These are phyloP conservation scores for Acanthamoeba castellanii DNA, from an alignment of 208 protist genomes.

Conservation along the genomic window DNA sequence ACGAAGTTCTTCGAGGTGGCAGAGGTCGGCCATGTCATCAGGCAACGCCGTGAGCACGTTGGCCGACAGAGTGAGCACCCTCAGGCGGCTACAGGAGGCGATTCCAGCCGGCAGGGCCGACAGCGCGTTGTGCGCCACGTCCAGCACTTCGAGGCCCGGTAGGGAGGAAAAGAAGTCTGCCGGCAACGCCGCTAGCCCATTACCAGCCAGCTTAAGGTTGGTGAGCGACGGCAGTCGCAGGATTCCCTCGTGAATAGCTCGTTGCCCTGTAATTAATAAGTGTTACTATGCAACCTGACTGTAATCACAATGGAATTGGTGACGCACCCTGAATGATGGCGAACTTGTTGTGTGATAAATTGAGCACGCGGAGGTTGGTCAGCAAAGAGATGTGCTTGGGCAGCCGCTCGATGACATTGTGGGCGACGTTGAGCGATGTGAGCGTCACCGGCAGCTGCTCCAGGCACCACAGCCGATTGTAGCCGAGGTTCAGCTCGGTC, in stretches of 20 bases:
- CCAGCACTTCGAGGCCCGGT: neutral
- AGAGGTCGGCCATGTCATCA: neutral
- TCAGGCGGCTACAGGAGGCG: neutral
- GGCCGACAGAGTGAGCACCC: neutral
- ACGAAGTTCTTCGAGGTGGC: neutral
- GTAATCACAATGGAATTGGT: neutral
- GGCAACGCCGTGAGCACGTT: neutral
- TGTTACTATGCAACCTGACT: too few relatives aligned
- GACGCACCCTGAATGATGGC: neutral
- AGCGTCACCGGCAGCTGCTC: neutral
- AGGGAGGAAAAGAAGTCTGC: slow-evolving; percentile 19
- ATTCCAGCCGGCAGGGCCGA: neutral
- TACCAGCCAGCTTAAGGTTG: neutral
- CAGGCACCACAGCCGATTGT: neutral
- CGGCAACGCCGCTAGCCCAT: neutral
- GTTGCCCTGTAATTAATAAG: neutral
- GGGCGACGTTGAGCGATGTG: neutral
- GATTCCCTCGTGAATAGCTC: neutral
- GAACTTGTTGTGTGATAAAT: neutral
- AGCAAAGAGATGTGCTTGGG: neutral
- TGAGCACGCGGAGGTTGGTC: neutral
- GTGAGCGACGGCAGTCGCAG: neutral
- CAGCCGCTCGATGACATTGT: neutral
- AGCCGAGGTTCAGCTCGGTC: neutral
- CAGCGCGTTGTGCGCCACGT: slow-evolving; percentile 8